Conservation (phyloP, 2,329 filamentous ascomycete genomes). For the Fusarium anguioides region DNA sequence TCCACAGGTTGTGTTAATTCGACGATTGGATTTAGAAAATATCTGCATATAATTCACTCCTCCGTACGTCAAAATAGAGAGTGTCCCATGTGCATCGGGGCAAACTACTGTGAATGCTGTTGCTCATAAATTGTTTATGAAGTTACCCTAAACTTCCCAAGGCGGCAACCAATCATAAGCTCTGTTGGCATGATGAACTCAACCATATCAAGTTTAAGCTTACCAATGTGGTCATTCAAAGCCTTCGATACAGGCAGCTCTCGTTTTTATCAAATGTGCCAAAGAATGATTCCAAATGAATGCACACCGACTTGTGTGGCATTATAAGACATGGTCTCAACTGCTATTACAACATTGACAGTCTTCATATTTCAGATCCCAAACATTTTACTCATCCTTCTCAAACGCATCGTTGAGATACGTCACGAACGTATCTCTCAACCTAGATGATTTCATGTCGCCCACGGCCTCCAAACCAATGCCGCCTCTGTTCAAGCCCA, state of each 20-base stretch:
- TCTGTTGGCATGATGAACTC: slow-evolving; percentile 6
- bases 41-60: too few relatives aligned
- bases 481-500: slow-evolving; percentile 77
- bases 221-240: background rate
- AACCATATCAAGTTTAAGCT: background rate
- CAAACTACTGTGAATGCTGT: background rate
- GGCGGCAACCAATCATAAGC: slow-evolving; percentile 7
- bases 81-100: too few relatives aligned
- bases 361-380: too few relatives aligned
- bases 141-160: slow-evolving; percentile 3
- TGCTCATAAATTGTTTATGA: background rate
- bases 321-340: background rate
- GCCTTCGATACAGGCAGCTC: background rate
- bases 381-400: slow-evolving; percentile 59
- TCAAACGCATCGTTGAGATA: slow-evolving; percentile 75
- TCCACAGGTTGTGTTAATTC: too few relatives aligned
- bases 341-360: background rate
- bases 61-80: too few relatives aligned
- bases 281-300: background rate
- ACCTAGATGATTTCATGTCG: slow-evolving; percentile 63
- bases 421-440: slow-evolving; percentile 72
- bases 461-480: slow-evolving; percentile 69
- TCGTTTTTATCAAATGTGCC: too few relatives aligned
- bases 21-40: too few relatives aligned
- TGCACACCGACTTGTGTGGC: too few relatives aligned